Base-by-base conservation (phyloP, 805 yeast genomes). In the Wickerhamomyces rabaulensis region DNA sequence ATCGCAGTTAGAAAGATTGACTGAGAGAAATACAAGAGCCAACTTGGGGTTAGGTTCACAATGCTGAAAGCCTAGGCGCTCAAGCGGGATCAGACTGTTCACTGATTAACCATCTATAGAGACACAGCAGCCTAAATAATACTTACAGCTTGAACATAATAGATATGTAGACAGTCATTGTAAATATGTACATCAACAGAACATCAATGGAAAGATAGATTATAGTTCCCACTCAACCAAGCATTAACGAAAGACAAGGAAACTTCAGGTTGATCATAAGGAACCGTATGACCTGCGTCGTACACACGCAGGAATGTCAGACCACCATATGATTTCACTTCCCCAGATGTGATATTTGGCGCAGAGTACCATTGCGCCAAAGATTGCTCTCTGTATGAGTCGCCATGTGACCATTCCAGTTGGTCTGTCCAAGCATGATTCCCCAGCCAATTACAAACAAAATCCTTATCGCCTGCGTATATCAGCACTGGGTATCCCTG, bases 251-350 rank as follows among this genome's bases (percentile, higher is more conserved):
- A 78, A 31, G 78, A 77, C 55, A 82, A 73, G 2, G 94, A 71
- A 53, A 75, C 76, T 55, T 76, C 83, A 9, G 95, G 95, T 69
- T 87, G 92, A 66, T 89, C 92, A 57, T 74, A 84, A 26, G 96
- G 95, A 53, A 88, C 95, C 96, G 90, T 86, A 66, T 89, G 97
- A 10, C 96, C 96, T 35, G 92, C 96, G 52, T 80, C 86, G 54
- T 65, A 84, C 37, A 89, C 74, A 62, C 95, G 77, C 59, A 88
- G 73, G 67, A 85, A 89, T 4, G 95, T 82, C 60, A 89, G 82
- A 38, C 81, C 75, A 21, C 77, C 80, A 57, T 68, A 77, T 63
- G 79, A 84, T 71, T 88, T 89, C 25, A 82, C 84, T 58, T 84
- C 80, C 49, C 98, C 98, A 22, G 80, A 77, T 29, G 64, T 58